Evolutionary conservation across 352 stramenopile genomes (phyloP).

Genomic region (Aphanomyces euteiches): DNA sequence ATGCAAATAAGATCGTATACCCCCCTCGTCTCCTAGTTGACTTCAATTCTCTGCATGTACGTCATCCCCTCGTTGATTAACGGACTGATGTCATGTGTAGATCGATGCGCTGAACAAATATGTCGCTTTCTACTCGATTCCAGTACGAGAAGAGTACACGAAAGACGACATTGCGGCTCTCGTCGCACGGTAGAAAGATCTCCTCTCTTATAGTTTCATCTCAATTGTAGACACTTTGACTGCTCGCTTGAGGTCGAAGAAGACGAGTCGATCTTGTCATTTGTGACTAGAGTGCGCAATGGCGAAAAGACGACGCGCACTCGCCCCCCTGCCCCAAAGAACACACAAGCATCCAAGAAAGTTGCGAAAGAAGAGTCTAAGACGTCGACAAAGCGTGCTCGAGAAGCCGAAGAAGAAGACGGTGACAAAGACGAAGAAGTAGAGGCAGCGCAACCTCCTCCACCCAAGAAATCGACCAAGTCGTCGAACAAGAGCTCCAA

Average conservation of each 20-base stretch:
- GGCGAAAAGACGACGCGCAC: constrained; percentile 58
- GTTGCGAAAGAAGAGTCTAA: constrained; percentile 53
- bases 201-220: neutral
- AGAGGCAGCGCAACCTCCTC: neutral
- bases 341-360: constrained; percentile 48
- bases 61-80: constrained; percentile 27
- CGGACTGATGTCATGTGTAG: constrained; percentile 34
- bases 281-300: constrained; percentile 81
- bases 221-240: constrained; percentile 53
- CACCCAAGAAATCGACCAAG: constrained; percentile 20
- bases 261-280: constrained; percentile 81
- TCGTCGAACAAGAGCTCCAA: neutral
- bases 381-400: constrained; percentile 35
- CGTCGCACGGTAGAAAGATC: constrained; percentile 46
- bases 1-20: constrained; percentile 39
- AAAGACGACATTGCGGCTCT: constrained; percentile 74
- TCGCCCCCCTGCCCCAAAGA: constrained; percentile 56
- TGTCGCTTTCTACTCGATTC: constrained; percentile 73
- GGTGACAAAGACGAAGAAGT: constrained; percentile 13
- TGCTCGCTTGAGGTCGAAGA: constrained; percentile 75
- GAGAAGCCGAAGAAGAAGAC: neutral
- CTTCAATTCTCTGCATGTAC: constrained; percentile 72
- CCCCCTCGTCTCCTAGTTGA: constrained; percentile 78
- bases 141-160: constrained; percentile 48
- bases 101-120: constrained; percentile 73